Conservation (phyloP, 352 stramenopile species). For the Detonula confervacea region DNA sequence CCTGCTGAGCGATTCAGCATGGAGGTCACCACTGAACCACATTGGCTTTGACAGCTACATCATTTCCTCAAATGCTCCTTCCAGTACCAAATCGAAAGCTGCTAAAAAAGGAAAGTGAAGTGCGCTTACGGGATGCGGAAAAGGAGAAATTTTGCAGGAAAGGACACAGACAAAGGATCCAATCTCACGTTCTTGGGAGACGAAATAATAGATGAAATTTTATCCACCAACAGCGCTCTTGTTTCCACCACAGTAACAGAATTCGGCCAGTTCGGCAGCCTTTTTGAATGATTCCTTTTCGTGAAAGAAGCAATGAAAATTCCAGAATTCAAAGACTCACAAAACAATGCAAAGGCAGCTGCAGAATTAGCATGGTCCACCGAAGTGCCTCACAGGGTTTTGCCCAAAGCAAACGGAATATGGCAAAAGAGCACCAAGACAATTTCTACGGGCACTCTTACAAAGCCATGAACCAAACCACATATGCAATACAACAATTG, state of each 20-base stretch:
- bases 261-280: background rate
- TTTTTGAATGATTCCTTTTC: conserved; percentile 5
- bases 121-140: too few species aligned
- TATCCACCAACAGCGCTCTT: background rate
- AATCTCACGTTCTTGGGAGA: too few species aligned
- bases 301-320: background rate
- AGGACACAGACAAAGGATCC: too few species aligned
- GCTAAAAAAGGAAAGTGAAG: too few species aligned
- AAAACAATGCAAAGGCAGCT: background rate
- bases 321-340: background rate
- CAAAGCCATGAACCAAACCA: background rate
- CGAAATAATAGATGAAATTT: background rate
- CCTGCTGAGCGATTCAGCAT: too few species aligned
- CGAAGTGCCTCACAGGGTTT: conserved; percentile 1
- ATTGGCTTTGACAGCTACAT: too few species aligned
- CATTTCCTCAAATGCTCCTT: too few species aligned
- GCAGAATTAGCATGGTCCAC: background rate
- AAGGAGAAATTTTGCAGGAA: too few species aligned
- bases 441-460: conserved; percentile 4
- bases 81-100: too few species aligned
- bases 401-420: background rate
- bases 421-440: conserved; percentile 1
- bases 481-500: conserved; percentile 9
- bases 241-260: background rate
- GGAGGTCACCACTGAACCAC: too few species aligned